These are phyloP conservation scores for Diospyros kaki DNA, from an alignment of 148 eudicot species.

Conservation along the genomic window DNA sequence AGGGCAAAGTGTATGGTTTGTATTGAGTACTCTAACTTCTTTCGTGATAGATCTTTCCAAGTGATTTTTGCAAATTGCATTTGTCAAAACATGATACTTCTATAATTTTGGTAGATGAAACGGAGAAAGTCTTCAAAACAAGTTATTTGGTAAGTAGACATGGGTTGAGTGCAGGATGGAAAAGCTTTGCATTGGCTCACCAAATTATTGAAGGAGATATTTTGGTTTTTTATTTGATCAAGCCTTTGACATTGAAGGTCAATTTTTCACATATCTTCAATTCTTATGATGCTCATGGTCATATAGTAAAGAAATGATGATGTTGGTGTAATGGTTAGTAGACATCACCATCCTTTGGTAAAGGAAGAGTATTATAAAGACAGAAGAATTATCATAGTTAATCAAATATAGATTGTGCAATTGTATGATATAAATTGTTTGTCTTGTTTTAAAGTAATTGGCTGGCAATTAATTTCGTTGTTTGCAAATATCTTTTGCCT, in stretches of 20 bases:
- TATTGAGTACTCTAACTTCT: constrained; percentile 15
- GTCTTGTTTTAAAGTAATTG: neutral
- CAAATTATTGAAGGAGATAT: constrained; percentile 44
- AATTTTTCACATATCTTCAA: neutral
- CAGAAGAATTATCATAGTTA: neutral
- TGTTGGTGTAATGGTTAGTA: neutral
- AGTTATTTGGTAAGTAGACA: constrained; percentile 36
- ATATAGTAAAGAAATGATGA: neutral
- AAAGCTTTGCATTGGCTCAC: constrained; percentile 44
- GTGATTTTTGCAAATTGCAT: constrained; percentile 33
- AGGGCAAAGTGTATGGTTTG: neutral
- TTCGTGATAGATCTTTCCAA: constrained; percentile 39
- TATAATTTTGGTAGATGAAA: constrained; percentile 41
- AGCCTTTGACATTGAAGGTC: constrained; percentile 48
- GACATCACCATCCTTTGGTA: neutral
- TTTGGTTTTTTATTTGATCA: constrained; percentile 39
- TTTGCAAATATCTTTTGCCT: neutral
- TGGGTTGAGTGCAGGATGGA: constrained; percentile 61
- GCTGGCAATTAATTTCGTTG: neutral
- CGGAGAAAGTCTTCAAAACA: constrained; percentile 37
- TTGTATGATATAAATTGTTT: neutral
- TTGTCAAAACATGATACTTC: constrained; percentile 40
- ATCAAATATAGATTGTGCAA: neutral
- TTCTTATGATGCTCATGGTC: neutral
- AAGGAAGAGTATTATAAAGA: neutral